Evolutionary conservation across 768 basidiomycete species (phyloP), one percentile per base, ranked within the genome.

Genomic region (Amanita pseudoporphyria): DNA sequence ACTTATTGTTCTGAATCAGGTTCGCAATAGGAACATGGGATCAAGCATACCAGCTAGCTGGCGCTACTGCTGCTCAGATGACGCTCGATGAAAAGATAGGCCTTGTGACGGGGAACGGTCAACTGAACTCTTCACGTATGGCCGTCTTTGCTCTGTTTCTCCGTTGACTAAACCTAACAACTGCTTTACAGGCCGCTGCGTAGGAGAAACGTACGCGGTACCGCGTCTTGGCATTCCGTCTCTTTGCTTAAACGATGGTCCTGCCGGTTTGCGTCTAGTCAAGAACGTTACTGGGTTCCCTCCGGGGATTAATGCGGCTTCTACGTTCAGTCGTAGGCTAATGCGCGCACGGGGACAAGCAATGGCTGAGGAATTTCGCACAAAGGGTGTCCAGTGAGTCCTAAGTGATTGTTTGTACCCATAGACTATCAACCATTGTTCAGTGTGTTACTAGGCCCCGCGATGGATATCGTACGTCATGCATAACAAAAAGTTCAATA

Each of bases 301-400:
- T 1, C 66, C 79, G 0, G 77, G 73, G 0, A 71, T 80, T 53
- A 76, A 67, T 28, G 55, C 58, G 19, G 68, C 68, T 2, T 53
- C 64, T 10, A 67, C 67, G 28, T 74, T 71, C 54, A 71, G 80
- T 56, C 67, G 72, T 24, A 66, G 76, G 30, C 64, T 82, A 4
- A 79, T 82, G 68, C 69, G 72, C 46, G 63, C 68, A 38, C 67
- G 81, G n/a, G 81, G 76, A 6, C 59, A 64, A 13, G 77, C 78
- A 0, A 67, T 83, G 57, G 81, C 75, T 3, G 61, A 72, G 42
- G 82, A 85, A 59, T 79, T 77, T 60, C 64, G 71, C 18, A 75
- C 68, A 10, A 78, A 81, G 59, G 82, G 82, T 14, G 73, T 77
- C 16, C 56, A 65, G 64, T 64, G 18, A 26, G 50, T 45, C 16